Evolutionary conservation across 1,139 yeast genomes (phyloP).

Genomic region (Candida tunisiensis): DNA sequence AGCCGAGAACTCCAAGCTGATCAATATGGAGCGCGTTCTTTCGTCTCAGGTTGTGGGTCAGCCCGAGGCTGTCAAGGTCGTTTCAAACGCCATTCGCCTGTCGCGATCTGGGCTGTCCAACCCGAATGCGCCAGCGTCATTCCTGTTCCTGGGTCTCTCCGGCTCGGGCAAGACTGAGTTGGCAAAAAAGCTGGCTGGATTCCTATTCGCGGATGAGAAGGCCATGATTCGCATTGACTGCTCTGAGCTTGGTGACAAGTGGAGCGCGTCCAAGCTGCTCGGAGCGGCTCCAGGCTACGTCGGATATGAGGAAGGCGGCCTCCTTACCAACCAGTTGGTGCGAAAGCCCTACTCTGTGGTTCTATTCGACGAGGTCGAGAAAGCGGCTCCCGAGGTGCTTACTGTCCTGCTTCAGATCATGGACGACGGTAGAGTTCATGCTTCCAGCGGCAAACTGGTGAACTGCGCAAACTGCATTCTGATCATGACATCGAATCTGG

Average conservation of each 20-base stretch:
- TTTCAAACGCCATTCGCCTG: conserved; percentile 85
- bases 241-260: conserved; percentile 96
- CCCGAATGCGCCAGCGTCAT: conserved; percentile 89
- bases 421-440: conserved; percentile 90
- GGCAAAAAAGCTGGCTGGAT: conserved; percentile 82
- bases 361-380: conserved; percentile 89
- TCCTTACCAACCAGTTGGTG: conserved; percentile 87
- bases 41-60: conserved; percentile 82
- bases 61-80: conserved; percentile 81
- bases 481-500: conserved; percentile 95
- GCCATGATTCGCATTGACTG: conserved; percentile 86
- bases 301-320: conserved; percentile 87
- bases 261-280: conserved; percentile 71
- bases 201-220: conserved; percentile 73
- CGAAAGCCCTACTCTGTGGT: conserved; percentile 90
- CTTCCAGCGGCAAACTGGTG: conserved; percentile 84
- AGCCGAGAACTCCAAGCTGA: conserved; percentile 87
- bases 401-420: conserved; percentile 78
- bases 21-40: conserved; percentile 82
- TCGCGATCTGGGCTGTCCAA: conserved; percentile 94
- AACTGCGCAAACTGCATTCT: conserved; percentile 90
- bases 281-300: conserved; percentile 99
- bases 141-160: conserved; percentile 92
- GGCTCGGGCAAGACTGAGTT: conserved; percentile 97
- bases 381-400: conserved; percentile 89